Evolutionary conservation across 805 yeast species (phyloP), one percentile per base, ranked within the genome.

Genomic region (Lachancea dasiensis): DNA sequence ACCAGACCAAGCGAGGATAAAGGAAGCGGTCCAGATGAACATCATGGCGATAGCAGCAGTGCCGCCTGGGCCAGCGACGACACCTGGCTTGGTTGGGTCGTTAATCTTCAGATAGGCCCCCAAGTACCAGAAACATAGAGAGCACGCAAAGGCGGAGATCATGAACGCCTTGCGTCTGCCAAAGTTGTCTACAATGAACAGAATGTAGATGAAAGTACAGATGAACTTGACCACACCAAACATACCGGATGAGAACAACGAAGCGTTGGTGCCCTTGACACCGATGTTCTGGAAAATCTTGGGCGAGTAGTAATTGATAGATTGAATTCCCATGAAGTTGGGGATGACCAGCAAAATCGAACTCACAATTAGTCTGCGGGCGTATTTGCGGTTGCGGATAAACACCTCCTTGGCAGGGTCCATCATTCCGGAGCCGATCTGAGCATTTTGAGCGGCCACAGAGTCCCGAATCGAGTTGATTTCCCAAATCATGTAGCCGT

Each of bases 281-380:
- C 79, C 79, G 40, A 73, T 61, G 3, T 74, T 63, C 43, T 65
- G 58, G 55, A 73, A 71, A 29, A 74, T 62, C 7, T 67, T 63
- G 17, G 76, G 76, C n/a, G 77, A 70, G 50, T 73, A 74, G 50
- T 74, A 74, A 31, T 68, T 70, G 36, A 72, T 62, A 27, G 75
- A 73, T 44, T 70, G 65, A 47, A 73, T 69, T 25, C 77, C 76
- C 40, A 64, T 64, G 16, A 71, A 64, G 45, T 69, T 69, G 43
- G 69, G 75, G 52, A 70, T 58, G 42, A 64, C 51, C 46, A 68
- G 68, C 22, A 65, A 47, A 3, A 67, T 55, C 1, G 66, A 56
- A 4, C 72, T 59, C 33, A 69, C 48, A 1, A 63, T 43, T 18
- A 70, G 51, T 35, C 75, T 51, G 45, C 60, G 56, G 27, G 64